Evolutionary conservation across 129 eudicot species (phyloP).

Genomic region (Rutidosis leptorrhynchoides): DNA sequence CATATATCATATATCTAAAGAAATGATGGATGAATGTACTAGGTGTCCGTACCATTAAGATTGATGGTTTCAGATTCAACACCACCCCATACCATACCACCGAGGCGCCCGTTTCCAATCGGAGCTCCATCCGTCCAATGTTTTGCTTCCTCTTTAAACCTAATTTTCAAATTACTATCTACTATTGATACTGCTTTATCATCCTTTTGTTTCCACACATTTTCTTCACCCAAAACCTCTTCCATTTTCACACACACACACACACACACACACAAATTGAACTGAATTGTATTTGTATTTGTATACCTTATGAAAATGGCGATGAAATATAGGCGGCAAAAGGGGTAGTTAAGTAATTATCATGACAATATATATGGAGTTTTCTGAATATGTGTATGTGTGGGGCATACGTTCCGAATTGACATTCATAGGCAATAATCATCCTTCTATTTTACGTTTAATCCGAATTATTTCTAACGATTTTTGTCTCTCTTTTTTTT

Average conservation of each 20-base stretch:
- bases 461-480: neutral
- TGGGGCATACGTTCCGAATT: neutral
- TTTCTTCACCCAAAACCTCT: neutral
- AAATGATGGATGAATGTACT: neutral
- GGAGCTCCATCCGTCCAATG: slow-evolving; percentile 85
- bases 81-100: slow-evolving; percentile 78
- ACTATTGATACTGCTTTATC: neutral
- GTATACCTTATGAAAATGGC: neutral
- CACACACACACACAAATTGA: no score
- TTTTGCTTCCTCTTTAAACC: slow-evolving; percentile 42
- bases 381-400: no score
- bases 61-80: slow-evolving; percentile 51
- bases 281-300: no score
- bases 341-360: neutral
- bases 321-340: neutral
- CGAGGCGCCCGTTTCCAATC: slow-evolving; percentile 76
- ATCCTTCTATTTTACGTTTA: neutral
- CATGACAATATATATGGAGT: neutral
- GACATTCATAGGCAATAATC: neutral
- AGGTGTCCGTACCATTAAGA: slow-evolving; percentile 56
- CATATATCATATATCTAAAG: no score
- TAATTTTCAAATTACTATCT: slow-evolving; percentile 37
- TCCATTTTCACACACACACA: slow-evolving; percentile 20
- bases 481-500: neutral
- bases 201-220: neutral